Conservation (phyloP, 2,329 filamentous ascomycete genomes). For the Metarhizium robertsii region DNA sequence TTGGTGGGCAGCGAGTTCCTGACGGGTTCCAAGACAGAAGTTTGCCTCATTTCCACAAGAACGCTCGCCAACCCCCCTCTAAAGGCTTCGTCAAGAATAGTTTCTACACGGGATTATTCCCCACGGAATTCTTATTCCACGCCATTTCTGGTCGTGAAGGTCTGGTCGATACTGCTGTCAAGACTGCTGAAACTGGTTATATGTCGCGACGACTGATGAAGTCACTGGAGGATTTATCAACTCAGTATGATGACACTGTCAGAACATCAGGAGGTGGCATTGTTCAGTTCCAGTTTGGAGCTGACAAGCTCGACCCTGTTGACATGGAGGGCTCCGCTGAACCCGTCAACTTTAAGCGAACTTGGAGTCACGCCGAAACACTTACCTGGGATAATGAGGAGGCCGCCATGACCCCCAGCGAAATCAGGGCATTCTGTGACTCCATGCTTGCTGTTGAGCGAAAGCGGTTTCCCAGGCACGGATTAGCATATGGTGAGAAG, state of each 20-base stretch:
- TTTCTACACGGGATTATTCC: constrained; percentile 86
- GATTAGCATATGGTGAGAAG: constrained; percentile 44
- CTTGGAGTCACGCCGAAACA: constrained; percentile 72
- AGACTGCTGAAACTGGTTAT: constrained; percentile 97
- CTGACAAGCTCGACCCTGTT: constrained; percentile 88
- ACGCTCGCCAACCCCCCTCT: constrained; percentile 80
- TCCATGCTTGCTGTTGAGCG: constrained; percentile 60
- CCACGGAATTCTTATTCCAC: constrained; percentile 95
- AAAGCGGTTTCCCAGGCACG: constrained; percentile 50
- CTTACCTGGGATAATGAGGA: constrained; percentile 74
- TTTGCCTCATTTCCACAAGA: constrained; percentile 90
- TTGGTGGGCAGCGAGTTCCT: constrained; percentile 81
- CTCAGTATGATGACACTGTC: constrained; percentile 89
- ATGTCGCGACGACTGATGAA: constrained; percentile 99
- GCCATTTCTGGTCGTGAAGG: constrained; percentile 97
- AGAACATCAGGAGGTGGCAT: constrained; percentile 81
- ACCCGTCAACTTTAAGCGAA: constrained; percentile 85
- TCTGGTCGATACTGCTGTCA: constrained; percentile 96
- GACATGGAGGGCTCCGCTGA: constrained; percentile 95
- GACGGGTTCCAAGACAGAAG: constrained; percentile 96
- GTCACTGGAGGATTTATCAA: constrained; percentile 87
- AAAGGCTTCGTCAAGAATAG: constrained; percentile 97
- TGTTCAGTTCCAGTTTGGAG: constrained; percentile 96
- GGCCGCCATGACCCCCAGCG: constrained; percentile 59
- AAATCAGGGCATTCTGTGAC: constrained; percentile 62